Percentiles rank a stretch among this genome's conserved stretches.
phyloP scores from a whole-genome alignment of 345 rosid genomes.

The Eucalyptus polybractea region DNA sequence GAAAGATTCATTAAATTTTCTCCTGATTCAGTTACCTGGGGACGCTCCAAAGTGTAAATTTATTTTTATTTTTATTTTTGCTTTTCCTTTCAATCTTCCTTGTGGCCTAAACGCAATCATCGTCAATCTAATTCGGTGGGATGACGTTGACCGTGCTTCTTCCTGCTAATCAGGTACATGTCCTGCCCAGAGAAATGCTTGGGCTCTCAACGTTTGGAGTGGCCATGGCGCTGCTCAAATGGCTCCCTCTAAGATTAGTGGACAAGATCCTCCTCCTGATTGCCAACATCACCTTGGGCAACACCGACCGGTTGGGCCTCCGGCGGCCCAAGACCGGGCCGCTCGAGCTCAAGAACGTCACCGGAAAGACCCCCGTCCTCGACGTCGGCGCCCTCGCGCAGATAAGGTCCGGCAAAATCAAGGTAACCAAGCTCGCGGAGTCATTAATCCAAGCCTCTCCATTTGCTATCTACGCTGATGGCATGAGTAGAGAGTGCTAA shows the following conservation, averaged over 20 bases:
- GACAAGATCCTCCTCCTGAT: slow-evolving; percentile 40
- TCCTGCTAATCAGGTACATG: slow-evolving; percentile 32
- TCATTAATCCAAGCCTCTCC: neutral
- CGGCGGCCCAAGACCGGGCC: slow-evolving; percentile 58
- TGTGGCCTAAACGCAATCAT: neutral
- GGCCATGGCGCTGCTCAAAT: slow-evolving; percentile 44
- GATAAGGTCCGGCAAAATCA: slow-evolving; percentile 45
- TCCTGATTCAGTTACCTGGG: neutral
- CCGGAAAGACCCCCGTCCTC: slow-evolving; percentile 62
- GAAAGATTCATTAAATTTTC: neutral
- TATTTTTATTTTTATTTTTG: neutral
- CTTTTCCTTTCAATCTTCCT: neutral
- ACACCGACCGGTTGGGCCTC: slow-evolving; percentile 38
- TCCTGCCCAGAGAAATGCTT: slow-evolving; percentile 50
- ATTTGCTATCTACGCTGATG: neutral
- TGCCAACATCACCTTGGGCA: slow-evolving; percentile 32
- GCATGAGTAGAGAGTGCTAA: neutral
- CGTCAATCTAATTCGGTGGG: neutral
- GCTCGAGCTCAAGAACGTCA: slow-evolving; percentile 35
- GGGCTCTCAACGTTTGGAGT: slow-evolving; percentile 53
- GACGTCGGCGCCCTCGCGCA: slow-evolving; percentile 50
- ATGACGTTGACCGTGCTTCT: neutral
- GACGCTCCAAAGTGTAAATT: neutral
- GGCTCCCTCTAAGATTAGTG: slow-evolving; percentile 40
- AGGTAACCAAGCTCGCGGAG: slow-evolving; percentile 11